phyloP scores from a whole-genome alignment of 1,284 basidiomycete species.

The Ustilago hordei region DNA sequence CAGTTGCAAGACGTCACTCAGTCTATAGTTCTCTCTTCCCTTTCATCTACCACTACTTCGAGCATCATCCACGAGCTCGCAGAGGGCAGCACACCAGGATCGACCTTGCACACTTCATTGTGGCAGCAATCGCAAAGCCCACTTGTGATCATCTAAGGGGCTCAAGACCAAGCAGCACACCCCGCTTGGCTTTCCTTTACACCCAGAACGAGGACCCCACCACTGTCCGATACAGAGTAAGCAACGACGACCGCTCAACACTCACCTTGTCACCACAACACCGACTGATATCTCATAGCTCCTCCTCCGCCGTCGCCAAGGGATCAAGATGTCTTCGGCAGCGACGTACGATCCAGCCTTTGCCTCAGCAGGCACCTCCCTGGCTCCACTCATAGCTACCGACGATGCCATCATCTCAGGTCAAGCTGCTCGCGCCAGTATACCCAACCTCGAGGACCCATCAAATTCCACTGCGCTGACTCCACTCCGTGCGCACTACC shows the following conservation, averaged over 20 bases:
- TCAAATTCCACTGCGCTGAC: conserved; percentile 73
- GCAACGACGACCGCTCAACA: not conserved
- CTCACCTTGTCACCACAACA: not conserved
- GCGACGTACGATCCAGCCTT: conserved; percentile 45
- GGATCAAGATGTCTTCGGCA: conserved; percentile 22
- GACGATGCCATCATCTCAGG: conserved; percentile 29
- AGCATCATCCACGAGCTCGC: not conserved
- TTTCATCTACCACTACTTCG: not conserved
- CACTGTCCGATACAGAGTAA: not conserved
- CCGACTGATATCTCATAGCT: no score
- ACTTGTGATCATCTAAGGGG: not conserved
- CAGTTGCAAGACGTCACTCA: not conserved
- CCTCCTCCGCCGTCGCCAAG: no score
- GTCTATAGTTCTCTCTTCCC: not conserved
- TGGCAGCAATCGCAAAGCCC: not conserved
- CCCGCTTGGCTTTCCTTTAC: not conserved
- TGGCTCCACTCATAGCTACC: conserved; percentile 26
- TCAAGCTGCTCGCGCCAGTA: conserved; percentile 40
- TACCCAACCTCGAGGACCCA: conserved; percentile 35
- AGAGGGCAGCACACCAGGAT: not conserved
- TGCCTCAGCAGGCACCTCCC: conserved; percentile 47
- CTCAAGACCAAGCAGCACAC: not conserved
- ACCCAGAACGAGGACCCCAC: not conserved
- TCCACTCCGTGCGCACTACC: conserved; percentile 89
- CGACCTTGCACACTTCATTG: not conserved